These are phyloP conservation scores for Lenwebbia sp. DNA, from an alignment of 345 rosid species.

Conservation along the genomic window DNA sequence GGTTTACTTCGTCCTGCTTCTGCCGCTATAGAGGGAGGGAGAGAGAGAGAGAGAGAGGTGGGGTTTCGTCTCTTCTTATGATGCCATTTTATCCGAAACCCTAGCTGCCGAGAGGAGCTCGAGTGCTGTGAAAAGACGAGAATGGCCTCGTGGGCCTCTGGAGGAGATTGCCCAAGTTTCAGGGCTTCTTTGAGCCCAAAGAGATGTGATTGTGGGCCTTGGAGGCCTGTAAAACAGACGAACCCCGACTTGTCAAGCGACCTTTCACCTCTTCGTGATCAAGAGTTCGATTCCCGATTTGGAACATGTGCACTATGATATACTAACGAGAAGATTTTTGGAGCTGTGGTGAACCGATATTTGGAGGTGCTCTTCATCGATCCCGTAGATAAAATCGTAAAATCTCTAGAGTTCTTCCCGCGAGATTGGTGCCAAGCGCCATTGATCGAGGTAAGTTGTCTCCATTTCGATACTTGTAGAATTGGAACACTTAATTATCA, in stretches of 20 bases:
- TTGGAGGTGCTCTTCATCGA: not conserved
- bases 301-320: fast-evolving
- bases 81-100: not conserved
- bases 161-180: not conserved
- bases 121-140: not conserved
- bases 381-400: not conserved
- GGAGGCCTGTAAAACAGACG: not conserved
- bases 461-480: not conserved
- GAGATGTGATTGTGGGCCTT: not conserved
- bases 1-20: not conserved
- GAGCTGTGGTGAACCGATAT: not conserved
- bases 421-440: not conserved
- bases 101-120: not conserved
- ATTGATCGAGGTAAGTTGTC: not conserved
- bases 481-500: not conserved
- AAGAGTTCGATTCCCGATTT: not conserved
- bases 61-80: not conserved
- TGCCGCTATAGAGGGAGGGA: fast-evolving
- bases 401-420: not conserved
- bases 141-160: not conserved
- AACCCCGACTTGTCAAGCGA: not conserved
- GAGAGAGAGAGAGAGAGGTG: not conserved
- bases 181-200: not conserved
- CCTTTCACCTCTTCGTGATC: not conserved
- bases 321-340: not conserved